These are phyloP conservation scores for Phragmites australis DNA, from an alignment of 176 grass and related monocot species.

Conservation along the genomic window DNA sequence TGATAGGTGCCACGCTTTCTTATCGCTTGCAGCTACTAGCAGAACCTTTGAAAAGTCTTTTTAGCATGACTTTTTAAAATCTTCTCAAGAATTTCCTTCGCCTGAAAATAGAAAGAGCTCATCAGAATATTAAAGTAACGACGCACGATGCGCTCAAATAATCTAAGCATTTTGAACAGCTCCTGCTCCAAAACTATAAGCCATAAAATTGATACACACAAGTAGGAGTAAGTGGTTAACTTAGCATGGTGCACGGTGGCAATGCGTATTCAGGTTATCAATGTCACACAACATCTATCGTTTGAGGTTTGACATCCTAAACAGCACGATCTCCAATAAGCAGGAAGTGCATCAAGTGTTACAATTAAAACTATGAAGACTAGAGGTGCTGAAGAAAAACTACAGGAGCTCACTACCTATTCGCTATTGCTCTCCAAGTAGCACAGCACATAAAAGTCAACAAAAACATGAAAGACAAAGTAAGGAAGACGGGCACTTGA, in stretches of 20 bases:
- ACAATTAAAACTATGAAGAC: neutral
- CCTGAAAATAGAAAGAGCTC: constrained; percentile 47
- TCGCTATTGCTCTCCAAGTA: neutral
- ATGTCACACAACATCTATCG: neutral
- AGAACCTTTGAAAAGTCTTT: constrained; percentile 61
- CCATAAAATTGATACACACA: neutral
- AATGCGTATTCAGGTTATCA: neutral
- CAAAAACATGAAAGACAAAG: neutral
- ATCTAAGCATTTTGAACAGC: neutral
- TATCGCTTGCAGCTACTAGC: constrained; percentile 47
- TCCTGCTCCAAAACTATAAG: constrained; percentile 18
- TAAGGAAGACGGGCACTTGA: neutral
- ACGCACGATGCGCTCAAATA: neutral
- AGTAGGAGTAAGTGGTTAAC: neutral
- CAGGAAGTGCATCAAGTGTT: constrained; percentile 4
- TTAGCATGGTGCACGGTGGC: neutral
- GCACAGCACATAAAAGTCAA: neutral
- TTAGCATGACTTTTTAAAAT: constrained; percentile 31
- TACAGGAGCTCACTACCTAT: neutral
- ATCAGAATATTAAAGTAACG: constrained; percentile 2
- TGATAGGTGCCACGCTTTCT: constrained; percentile 31
- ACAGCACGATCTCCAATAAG: neutral
- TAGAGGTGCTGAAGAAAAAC: neutral
- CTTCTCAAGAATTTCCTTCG: constrained; percentile 63
- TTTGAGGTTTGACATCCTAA: neutral